These are phyloP conservation scores for Heritiera fomes DNA, from an alignment of 345 rosid genomes.

Conservation along the genomic window DNA sequence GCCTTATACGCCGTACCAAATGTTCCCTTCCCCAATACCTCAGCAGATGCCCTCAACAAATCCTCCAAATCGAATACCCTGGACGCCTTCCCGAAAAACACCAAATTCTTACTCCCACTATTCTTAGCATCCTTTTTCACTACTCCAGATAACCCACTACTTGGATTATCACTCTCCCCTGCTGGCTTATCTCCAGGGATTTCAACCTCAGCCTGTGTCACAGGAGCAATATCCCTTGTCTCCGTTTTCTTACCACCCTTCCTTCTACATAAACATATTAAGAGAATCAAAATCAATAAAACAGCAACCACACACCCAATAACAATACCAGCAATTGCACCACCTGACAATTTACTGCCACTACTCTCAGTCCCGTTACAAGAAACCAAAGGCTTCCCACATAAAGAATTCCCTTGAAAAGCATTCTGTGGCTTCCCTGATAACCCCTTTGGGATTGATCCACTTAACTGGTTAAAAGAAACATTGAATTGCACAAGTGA, in stretches of 20 bases:
- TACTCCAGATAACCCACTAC: conserved; percentile 12
- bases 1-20: conserved; percentile 93
- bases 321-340: conserved; percentile 73
- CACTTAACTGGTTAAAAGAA: conserved; percentile 63
- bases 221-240: too few relatives aligned
- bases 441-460: conserved; percentile 61
- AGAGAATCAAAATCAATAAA: conserved; percentile 36
- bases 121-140: conserved; percentile 26
- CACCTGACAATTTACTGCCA: conserved; percentile 48
- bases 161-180: conserved; percentile 31
- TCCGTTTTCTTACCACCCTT: too few relatives aligned
- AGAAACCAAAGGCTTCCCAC: conserved; percentile 68
- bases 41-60: conserved; percentile 84
- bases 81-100: conserved; percentile 61
- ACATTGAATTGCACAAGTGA: conserved; percentile 71
- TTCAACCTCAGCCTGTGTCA: too few relatives aligned
- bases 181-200: too few relatives aligned
- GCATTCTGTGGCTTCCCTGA: conserved; percentile 38
- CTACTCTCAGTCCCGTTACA: conserved; percentile 33
- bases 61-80: conserved; percentile 76
- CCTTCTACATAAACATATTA: conserved; percentile 29
- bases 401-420: conserved; percentile 69
- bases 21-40: conserved; percentile 92
- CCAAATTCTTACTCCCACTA: conserved; percentile 49
- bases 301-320: conserved; percentile 53